Evolutionary conservation across 2,329 filamentous ascomycete species (phyloP).

Genomic region (Botrytis fragariae): DNA sequence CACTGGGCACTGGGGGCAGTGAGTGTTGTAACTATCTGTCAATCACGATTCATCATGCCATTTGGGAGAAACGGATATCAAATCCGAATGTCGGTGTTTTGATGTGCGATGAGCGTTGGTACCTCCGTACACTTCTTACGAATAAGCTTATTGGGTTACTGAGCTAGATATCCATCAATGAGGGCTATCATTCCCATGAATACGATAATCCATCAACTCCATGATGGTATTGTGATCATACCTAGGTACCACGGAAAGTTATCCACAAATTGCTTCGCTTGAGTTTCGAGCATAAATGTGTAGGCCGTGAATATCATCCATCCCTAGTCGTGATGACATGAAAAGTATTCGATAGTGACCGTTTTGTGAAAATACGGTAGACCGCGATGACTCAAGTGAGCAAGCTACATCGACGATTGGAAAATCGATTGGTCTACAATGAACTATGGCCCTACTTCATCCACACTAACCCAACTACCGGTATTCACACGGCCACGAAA

Average conservation of each 20-base stretch:
- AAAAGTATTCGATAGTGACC: neutral
- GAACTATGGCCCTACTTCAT: neutral
- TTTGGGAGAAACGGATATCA: neutral
- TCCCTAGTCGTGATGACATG: neutral
- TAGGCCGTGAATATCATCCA: neutral
- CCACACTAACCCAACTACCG: neutral
- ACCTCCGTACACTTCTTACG: neutral
- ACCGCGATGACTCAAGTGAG: neutral
- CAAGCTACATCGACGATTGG: neutral
- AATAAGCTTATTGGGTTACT: no score
- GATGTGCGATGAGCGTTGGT: neutral
- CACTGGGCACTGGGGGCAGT: no score
- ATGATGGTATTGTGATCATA: no score
- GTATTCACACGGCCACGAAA: neutral
- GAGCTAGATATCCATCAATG: neutral
- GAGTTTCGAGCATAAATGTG: neutral
- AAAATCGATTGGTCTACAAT: neutral
- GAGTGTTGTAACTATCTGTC: neutral
- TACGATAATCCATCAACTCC: no score
- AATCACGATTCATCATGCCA: neutral
- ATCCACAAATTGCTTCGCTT: neutral
- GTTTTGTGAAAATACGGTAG: neutral
- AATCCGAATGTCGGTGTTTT: neutral
- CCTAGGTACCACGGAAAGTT: no score
- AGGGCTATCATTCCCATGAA: neutral